A percentile compares a stretch with the other conserved stretches of the same genome.
These are phyloP conservation scores for Cystofilobasidium capitatum DNA, from an alignment of 768 basidiomycete species.

Conservation along the genomic window DNA sequence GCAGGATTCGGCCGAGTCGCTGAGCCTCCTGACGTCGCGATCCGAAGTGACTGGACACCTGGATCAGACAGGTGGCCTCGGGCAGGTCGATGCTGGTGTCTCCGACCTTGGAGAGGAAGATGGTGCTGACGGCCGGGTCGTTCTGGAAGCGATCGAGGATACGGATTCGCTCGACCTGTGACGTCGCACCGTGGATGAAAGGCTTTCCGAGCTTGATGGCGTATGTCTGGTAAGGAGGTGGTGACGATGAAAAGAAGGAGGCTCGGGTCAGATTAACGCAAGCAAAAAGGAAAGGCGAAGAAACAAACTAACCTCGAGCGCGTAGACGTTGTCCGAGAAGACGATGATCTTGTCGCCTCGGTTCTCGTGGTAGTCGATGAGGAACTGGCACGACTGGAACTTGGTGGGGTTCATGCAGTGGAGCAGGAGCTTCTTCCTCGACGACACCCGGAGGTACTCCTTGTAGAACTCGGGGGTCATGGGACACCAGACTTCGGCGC, in stretches of 20 bases:
- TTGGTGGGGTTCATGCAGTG: slow-evolving; percentile 99
- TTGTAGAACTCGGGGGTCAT: slow-evolving; percentile 99
- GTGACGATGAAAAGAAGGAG: slow-evolving; percentile 13
- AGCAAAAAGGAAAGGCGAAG: no score
- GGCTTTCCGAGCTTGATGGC: slow-evolving; percentile 86
- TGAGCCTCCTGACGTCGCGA: slow-evolving; percentile 97
- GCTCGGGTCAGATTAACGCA: not conserved
- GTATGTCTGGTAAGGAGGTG: slow-evolving; percentile 45
- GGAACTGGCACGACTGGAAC: slow-evolving; percentile 96
- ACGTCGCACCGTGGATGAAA: slow-evolving; percentile 91
- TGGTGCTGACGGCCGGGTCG: slow-evolving; percentile 89
- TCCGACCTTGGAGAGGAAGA: slow-evolving; percentile 97
- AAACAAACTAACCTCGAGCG: slow-evolving; percentile 64
- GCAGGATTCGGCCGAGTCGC: slow-evolving; percentile 84
- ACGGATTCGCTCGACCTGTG: slow-evolving; percentile 89
- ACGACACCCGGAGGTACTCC: slow-evolving; percentile 87
- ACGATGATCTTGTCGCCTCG: slow-evolving; percentile 99
- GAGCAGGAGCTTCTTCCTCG: slow-evolving; percentile 84
- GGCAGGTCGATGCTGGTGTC: slow-evolving; percentile 98
- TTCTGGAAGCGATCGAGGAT: slow-evolving; percentile 93
- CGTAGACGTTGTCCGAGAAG: slow-evolving; percentile 96
- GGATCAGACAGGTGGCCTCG: slow-evolving; percentile 97
- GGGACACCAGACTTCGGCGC: slow-evolving; percentile 98
- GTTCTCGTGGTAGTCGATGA: slow-evolving; percentile 96
- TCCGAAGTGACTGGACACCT: slow-evolving; percentile 98